A percentile compares a stretch with the other conserved stretches of the same genome.
Conservation (phyloP, 1,139 yeast species). For the Yamadazyma kanchanaburiensis region DNA sequence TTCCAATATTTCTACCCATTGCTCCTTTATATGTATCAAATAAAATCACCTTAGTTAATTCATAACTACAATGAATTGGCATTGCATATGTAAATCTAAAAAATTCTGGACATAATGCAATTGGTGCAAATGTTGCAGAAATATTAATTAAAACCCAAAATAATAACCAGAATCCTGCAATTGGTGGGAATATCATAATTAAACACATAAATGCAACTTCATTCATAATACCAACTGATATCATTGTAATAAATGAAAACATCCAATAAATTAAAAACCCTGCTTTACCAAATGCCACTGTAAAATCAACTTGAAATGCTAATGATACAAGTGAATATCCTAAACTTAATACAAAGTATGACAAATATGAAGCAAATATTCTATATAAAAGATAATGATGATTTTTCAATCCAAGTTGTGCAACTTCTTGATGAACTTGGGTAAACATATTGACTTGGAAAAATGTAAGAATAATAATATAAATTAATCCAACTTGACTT, state of each 20-base stretch:
- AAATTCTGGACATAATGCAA: constrained; percentile 30
- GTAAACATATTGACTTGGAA: constrained; percentile 56
- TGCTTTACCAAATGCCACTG: constrained; percentile 33
- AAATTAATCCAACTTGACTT: constrained; percentile 72
- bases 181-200: constrained; percentile 31
- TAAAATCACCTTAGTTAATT: constrained; percentile 34
- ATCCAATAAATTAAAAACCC: constrained; percentile 47
- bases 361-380: constrained; percentile 22
- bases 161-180: constrained; percentile 42
- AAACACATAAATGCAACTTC: constrained; percentile 36
- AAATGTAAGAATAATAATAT: constrained; percentile 63
- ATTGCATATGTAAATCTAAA: constrained; percentile 37
- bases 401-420: constrained; percentile 26
- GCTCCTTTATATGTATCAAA: constrained; percentile 34
- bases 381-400: constrained; percentile 31
- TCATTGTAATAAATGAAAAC: constrained; percentile 39
- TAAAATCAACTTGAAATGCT: constrained; percentile 43
- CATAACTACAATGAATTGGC: constrained; percentile 38
- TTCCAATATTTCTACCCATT: constrained; percentile 36
- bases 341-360: constrained; percentile 36
- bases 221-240: constrained; percentile 41
- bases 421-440: constrained; percentile 48
- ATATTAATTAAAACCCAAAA: constrained; percentile 40
- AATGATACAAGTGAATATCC: constrained; percentile 37
- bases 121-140: constrained; percentile 36